phyloP scores from a whole-genome alignment of 768 basidiomycete species.

The Russula griseocarnosa region DNA sequence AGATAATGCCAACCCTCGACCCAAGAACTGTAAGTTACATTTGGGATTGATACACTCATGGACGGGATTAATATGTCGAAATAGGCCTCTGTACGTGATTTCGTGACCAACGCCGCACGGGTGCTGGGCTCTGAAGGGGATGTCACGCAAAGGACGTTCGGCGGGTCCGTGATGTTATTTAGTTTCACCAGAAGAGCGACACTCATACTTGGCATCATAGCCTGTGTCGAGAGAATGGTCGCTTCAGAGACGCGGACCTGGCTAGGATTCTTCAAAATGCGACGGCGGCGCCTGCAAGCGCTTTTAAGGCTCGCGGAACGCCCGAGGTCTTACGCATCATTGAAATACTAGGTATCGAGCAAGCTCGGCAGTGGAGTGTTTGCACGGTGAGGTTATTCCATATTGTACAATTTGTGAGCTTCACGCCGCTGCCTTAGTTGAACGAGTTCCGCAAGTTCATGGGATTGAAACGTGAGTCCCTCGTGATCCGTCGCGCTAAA shows the following conservation, averaged over 20 bases:
- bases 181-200: background rate
- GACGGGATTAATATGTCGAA: slow-evolving; percentile 6
- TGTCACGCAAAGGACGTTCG: slow-evolving; percentile 34
- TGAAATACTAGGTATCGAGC: slow-evolving; percentile 66
- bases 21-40: slow-evolving; percentile 10
- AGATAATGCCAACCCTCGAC: slow-evolving; percentile 1
- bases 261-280: slow-evolving; percentile 60
- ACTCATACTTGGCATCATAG: slow-evolving; percentile 20
- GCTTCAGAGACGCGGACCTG: slow-evolving; percentile 60
- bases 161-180: slow-evolving; percentile 6
- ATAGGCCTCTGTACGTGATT: slow-evolving; percentile 36
- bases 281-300: slow-evolving; percentile 54
- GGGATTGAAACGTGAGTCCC: slow-evolving; percentile 53
- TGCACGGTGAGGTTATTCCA: slow-evolving; percentile 51
- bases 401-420: background rate
- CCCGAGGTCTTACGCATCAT: slow-evolving; percentile 62
- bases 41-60: background rate
- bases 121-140: slow-evolving; percentile 32
- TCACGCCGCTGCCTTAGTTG: slow-evolving; percentile 18
- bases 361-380: slow-evolving; percentile 63
- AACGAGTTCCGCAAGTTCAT: slow-evolving; percentile 50
- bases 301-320: slow-evolving; percentile 66
- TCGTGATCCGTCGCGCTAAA: background rate
- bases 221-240: slow-evolving; percentile 36
- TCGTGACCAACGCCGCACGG: slow-evolving; percentile 27